Percentiles rank a stretch among this genome's conserved stretches.
Conservation (phyloP, 495 filamentous ascomycete genomes). For the Neurospora pannonica region DNA sequence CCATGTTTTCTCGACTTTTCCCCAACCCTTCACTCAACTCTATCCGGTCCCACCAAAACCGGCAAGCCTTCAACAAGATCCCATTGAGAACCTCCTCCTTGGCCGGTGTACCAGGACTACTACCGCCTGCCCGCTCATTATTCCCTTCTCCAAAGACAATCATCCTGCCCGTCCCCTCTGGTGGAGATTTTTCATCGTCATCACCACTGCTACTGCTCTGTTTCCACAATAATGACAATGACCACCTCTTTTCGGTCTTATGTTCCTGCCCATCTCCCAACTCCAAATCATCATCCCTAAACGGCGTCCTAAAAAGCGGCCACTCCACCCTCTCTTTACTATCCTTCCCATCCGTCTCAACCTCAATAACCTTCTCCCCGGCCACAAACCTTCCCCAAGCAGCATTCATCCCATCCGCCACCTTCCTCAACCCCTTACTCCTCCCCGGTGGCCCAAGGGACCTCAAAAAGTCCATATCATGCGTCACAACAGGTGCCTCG, state of each 20-base stretch:
- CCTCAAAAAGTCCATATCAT: slow-evolving; percentile 31
- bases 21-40: slow-evolving; percentile 35
- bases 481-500: slow-evolving; percentile 47
- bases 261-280: no score
- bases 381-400: slow-evolving; percentile 48
- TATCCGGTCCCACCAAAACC: slow-evolving; percentile 47
- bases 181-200: neutral
- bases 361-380: slow-evolving; percentile 31
- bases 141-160: slow-evolving; percentile 55
- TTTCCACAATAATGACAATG: neutral
- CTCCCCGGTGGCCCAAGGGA: neutral
- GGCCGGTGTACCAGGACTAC: slow-evolving; percentile 31
- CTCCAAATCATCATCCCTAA: neutral
- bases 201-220: neutral
- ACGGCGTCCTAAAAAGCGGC: slow-evolving; percentile 23
- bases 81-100: slow-evolving; percentile 30
- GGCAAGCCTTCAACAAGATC: slow-evolving; percentile 40
- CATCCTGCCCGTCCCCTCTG: slow-evolving; percentile 17
- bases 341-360: slow-evolving; percentile 28
- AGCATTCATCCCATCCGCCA: slow-evolving; percentile 45
- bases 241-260: slow-evolving; percentile 4
- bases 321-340: slow-evolving; percentile 12
- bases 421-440: slow-evolving; percentile 27
- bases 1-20: neutral
- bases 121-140: slow-evolving; percentile 43